A percentile compares a stretch with the other conserved stretches of the same genome.
These are phyloP conservation scores for Gaertneriomyces sp. DNA, from an alignment of 192 early-diverging fungal genomes.

Conservation along the genomic window DNA sequence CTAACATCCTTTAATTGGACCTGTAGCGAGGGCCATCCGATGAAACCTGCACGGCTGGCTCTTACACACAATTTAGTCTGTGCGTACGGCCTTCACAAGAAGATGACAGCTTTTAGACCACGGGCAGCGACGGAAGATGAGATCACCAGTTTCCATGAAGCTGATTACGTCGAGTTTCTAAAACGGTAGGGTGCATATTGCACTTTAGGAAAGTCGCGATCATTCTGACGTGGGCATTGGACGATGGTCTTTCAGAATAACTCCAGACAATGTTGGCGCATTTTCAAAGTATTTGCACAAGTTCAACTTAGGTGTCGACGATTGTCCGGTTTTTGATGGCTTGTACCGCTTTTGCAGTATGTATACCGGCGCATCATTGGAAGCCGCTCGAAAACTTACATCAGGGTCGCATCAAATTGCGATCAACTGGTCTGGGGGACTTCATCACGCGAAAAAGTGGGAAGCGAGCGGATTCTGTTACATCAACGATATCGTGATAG, in stretches of 20 bases:
- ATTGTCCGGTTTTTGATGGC: constrained; percentile 96
- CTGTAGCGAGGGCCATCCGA: constrained; percentile 74
- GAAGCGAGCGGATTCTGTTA: constrained; percentile 98
- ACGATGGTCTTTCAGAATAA: constrained; percentile 30
- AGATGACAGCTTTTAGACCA: constrained; percentile 82
- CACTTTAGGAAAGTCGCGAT: not conserved
- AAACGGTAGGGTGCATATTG: constrained; percentile 35
- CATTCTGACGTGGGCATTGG: not conserved
- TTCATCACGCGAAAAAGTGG: constrained; percentile 97
- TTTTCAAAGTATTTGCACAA: constrained; percentile 39
- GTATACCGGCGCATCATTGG: constrained; percentile 89
- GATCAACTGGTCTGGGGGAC: constrained; percentile 92
- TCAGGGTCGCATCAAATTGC: constrained; percentile 82
- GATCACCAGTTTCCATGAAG: constrained; percentile 90
- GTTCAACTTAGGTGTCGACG: constrained; percentile 81
- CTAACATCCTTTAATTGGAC: not conserved
- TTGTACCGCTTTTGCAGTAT: constrained; percentile 90
- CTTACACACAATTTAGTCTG: constrained; percentile 91
- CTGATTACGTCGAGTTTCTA: constrained; percentile 90
- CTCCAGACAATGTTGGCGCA: constrained; percentile 48
- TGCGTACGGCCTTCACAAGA: constrained; percentile 88
- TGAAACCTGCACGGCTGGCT: constrained; percentile 96
- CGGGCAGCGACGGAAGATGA: constrained; percentile 78
- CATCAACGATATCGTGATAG: constrained; percentile 96
- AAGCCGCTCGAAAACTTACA: constrained; percentile 81